phyloP scores from a whole-genome alignment of 2,329 filamentous ascomycete species.

The Graphilbum sp. region DNA sequence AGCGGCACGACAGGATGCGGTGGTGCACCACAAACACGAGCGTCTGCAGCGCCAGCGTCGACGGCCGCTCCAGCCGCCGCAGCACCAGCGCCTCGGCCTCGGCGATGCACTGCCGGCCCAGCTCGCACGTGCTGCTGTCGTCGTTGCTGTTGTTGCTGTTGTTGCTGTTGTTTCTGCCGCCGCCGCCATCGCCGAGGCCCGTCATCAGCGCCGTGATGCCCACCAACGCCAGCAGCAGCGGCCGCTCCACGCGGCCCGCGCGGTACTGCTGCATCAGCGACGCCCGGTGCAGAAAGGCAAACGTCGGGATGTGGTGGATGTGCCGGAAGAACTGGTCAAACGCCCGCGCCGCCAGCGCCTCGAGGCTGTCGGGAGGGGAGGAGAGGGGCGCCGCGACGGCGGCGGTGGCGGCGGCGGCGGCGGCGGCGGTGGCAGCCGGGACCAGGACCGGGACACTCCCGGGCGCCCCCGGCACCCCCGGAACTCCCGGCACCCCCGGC shows the following conservation, averaged over 20 bases:
- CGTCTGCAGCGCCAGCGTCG: slow-evolving; percentile 35
- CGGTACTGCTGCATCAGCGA: slow-evolving; percentile 44
- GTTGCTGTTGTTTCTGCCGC: no score
- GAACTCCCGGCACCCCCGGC: no score
- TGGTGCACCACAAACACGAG: slow-evolving; percentile 30
- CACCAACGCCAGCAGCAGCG: slow-evolving; percentile 35
- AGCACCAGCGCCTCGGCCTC: slow-evolving; percentile 37
- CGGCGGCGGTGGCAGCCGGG: no score
- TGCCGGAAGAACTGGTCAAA: slow-evolving; percentile 43
- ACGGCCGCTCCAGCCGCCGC: slow-evolving; percentile 35
- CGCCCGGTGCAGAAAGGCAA: slow-evolving; percentile 40
- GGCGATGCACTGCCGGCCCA: slow-evolving; percentile 36
- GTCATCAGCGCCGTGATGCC: slow-evolving; percentile 40
- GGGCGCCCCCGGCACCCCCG: no score
- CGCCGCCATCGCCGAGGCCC: slow-evolving; percentile 33
- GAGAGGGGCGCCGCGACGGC: slow-evolving; percentile 11
- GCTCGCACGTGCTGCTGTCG: no score
- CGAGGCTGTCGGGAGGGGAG: slow-evolving; percentile 23
- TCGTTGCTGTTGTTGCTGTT: no score
- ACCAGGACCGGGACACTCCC: no score
- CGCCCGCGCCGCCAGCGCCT: slow-evolving; percentile 32
- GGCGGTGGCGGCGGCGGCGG: neutral
- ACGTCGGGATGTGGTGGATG: slow-evolving; percentile 41
- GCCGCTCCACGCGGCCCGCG: slow-evolving; percentile 36
- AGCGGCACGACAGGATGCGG: slow-evolving; percentile 26